Percentiles rank a stretch among this genome's conserved stretches.
These are phyloP conservation scores for Tritrichomonas musculus DNA, from an alignment of 208 protist genomes.

Conservation along the genomic window DNA sequence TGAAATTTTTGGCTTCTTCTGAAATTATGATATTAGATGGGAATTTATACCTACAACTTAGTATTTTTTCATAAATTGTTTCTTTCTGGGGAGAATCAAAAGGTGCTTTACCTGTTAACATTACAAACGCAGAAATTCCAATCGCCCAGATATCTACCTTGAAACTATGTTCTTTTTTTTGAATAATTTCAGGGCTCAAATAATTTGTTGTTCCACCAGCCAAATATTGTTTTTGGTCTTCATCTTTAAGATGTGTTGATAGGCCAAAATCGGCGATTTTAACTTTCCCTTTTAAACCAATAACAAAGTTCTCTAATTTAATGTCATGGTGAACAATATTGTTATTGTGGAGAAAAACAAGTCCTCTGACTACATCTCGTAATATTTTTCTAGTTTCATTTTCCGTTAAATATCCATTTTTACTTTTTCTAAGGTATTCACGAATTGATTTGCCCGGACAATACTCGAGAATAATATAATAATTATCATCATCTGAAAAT, in stretches of 20 bases:
- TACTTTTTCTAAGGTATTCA: too few species aligned
- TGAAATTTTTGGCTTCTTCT: slow-evolving; percentile 68
- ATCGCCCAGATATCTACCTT: slow-evolving; percentile 94
- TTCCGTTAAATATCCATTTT: slow-evolving; percentile 52
- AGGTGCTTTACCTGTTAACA: slow-evolving; percentile 77
- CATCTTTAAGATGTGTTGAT: slow-evolving; percentile 69
- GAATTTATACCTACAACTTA: slow-evolving; percentile 76
- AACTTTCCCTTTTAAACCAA: too few species aligned
- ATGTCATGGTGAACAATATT: too few species aligned
- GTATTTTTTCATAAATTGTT: slow-evolving; percentile 84
- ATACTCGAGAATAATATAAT: too few species aligned
- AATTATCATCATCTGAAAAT: slow-evolving; percentile 86
- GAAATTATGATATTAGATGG: slow-evolving; percentile 63
- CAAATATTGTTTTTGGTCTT: slow-evolving; percentile 70
- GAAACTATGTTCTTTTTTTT: slow-evolving; percentile 71
- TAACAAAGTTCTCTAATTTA: too few species aligned
- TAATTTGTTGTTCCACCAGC: slow-evolving; percentile 32
- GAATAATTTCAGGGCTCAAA: not conserved
- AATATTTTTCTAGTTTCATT: slow-evolving; percentile 22
- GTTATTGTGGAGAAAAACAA: slow-evolving; percentile 6
- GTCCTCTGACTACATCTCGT: not conserved
- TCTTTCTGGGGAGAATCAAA: slow-evolving; percentile 90
- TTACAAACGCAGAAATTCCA: slow-evolving; percentile 80
- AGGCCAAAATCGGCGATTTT: too few species aligned
- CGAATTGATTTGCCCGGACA: too few species aligned